phyloP scores from a whole-genome alignment of 352 stramenopile genomes.

The Globisporangium sylvaticum region DNA sequence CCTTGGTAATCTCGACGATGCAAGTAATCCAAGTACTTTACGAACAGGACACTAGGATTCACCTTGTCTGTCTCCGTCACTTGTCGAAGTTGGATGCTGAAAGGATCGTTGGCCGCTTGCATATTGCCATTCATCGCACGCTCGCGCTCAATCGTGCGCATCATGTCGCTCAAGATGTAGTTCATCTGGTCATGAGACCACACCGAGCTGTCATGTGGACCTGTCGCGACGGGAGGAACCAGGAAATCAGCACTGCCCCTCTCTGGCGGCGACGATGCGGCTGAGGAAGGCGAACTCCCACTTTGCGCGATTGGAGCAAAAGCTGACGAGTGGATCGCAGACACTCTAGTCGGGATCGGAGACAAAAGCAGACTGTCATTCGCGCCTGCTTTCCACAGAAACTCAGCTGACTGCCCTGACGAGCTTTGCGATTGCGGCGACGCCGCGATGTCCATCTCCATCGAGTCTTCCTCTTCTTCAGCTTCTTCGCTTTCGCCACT shows the following conservation, averaged over 20 bases:
- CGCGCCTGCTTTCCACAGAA: conserved; percentile 27
- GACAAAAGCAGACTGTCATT: conserved; percentile 32
- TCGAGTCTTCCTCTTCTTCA: not conserved
- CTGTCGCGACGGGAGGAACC: conserved; percentile 5
- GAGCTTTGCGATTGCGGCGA: conserved; percentile 5
- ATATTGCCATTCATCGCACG: conserved; percentile 10
- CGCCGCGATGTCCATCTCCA: conserved; percentile 9
- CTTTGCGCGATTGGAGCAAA: conserved; percentile 5
- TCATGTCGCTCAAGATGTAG: conserved; percentile 51
- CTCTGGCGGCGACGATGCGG: not conserved
- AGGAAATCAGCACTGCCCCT: not conserved
- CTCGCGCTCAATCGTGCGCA: conserved; percentile 20
- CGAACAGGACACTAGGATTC: conserved; percentile 70
- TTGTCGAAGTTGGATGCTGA: conserved; percentile 1
- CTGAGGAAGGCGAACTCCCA: not conserved
- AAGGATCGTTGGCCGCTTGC: not conserved
- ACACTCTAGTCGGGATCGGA: conserved; percentile 20
- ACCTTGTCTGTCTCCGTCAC: conserved; percentile 14
- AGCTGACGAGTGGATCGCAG: not conserved
- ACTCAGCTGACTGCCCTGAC: conserved; percentile 8
- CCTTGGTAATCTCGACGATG: conserved; percentile 76
- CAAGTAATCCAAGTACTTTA: conserved; percentile 84
- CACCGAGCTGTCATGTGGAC: conserved; percentile 26
- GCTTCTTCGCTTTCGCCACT: conserved; percentile 3
- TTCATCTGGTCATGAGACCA: conserved; percentile 62